Percentiles rank a stretch among this genome's conserved stretches.
These are phyloP conservation scores for Dissophora ornata DNA, from an alignment of 192 early-diverging fungal genomes.

Conservation along the genomic window DNA sequence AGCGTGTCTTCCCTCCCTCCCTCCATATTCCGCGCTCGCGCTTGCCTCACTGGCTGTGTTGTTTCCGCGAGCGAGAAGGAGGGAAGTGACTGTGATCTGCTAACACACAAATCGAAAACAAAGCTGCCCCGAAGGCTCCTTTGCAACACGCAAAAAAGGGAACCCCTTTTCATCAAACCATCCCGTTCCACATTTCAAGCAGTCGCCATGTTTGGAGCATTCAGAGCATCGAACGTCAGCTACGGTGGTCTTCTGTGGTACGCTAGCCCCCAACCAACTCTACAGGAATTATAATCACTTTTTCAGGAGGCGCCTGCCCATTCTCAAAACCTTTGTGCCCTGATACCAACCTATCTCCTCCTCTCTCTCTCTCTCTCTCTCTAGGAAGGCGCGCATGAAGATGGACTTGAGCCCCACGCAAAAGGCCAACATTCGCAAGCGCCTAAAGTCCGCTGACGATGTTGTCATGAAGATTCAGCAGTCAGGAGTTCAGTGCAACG, in stretches of 20 bases:
- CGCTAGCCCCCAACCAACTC: neutral
- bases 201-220: slow-evolving; percentile 68
- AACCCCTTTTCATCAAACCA: no score
- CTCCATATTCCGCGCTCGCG: no score
- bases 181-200: no score
- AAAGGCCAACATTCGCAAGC: slow-evolving; percentile 89
- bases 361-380: neutral
- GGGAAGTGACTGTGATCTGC: slow-evolving; percentile 10
- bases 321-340: no score
- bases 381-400: slow-evolving; percentile 55
- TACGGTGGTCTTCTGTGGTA: slow-evolving; percentile 70
- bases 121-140: neutral
- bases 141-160: neutral
- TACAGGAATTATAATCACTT: neutral
- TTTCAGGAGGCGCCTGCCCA: neutral
- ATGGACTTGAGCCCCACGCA: slow-evolving; percentile 75
- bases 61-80: no score
- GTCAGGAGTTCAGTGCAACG: slow-evolving; percentile 81
- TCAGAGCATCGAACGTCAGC: slow-evolving; percentile 62
- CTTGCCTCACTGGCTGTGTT: no score
- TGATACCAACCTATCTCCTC: neutral
- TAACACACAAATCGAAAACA: slow-evolving; percentile 15
- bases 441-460: slow-evolving; percentile 81
- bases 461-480: slow-evolving; percentile 75
- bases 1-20: no score